phyloP scores from a whole-genome alignment of 768 basidiomycete species.

The Fibroporia radiculosa region DNA sequence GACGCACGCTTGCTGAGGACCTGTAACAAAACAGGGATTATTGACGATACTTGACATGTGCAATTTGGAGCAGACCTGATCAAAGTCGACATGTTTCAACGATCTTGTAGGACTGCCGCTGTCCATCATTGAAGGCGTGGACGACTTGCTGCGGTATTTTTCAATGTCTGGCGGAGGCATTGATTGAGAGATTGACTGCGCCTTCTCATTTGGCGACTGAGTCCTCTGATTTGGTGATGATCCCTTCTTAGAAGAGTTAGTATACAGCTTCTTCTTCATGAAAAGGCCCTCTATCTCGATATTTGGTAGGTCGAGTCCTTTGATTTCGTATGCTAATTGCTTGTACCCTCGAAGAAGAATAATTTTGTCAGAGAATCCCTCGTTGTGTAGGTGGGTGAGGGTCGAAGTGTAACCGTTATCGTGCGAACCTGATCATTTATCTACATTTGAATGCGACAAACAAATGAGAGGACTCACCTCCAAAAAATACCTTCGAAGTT shows the following conservation, averaged over 20 bases:
- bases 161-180: constrained; percentile 20
- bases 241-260: constrained; percentile 8
- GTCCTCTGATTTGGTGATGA: constrained; percentile 1
- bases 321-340: constrained; percentile 28
- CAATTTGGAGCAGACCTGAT: constrained; percentile 8
- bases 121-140: constrained; percentile 4
- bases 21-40: constrained; percentile 9
- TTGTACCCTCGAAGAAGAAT: constrained; percentile 32
- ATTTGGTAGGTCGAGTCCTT: constrained; percentile 23
- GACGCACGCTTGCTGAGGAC: constrained; percentile 26
- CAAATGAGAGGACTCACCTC: constrained; percentile 12
- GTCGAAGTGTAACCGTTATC: constrained; percentile 36
- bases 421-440: constrained; percentile 22
- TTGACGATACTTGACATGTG: too few species aligned
- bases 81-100: constrained; percentile 6
- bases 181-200: not conserved
- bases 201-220: not conserved
- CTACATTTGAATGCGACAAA: not conserved
- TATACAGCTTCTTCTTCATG: constrained; percentile 24
- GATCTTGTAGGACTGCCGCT: constrained; percentile 6
- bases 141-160: constrained; percentile 14
- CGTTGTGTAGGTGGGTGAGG: constrained; percentile 29
- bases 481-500: constrained; percentile 32
- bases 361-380: constrained; percentile 30
- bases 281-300: constrained; percentile 30